phyloP scores from a whole-genome alignment of 345 rosid species.

The Crucihimalaya himalaica region DNA sequence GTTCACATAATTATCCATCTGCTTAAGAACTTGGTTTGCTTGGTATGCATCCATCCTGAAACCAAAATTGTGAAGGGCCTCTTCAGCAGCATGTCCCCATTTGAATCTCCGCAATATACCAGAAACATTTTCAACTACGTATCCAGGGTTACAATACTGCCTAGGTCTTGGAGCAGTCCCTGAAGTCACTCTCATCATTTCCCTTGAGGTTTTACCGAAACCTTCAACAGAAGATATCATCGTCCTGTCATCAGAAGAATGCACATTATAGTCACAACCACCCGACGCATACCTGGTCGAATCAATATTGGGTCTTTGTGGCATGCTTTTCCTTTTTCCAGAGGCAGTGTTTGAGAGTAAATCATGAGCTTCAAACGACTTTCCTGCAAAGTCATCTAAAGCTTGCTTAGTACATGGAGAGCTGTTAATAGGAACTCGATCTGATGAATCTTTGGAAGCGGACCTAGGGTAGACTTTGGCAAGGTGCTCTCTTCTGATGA shows the following conservation, averaged over 20 bases:
- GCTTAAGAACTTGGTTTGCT: conserved; percentile 93
- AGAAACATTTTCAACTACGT: conserved; percentile 61
- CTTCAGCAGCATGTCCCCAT: conserved; percentile 86
- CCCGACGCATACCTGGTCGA: conserved; percentile 39
- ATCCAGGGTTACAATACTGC: conserved; percentile 44
- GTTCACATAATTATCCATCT: conserved; percentile 69
- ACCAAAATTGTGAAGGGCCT: conserved; percentile 62
- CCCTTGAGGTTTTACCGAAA: conserved; percentile 42
- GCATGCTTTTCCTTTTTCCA: conserved; percentile 55
- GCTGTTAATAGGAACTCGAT: conserved; percentile 37
- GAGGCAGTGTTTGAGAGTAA: background rate
- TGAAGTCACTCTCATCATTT: conserved; percentile 47
- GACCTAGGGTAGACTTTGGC: conserved; percentile 53
- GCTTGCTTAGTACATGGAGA: conserved; percentile 43
- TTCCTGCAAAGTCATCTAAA: conserved; percentile 42
- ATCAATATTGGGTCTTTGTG: conserved; percentile 46
- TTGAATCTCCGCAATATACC: conserved; percentile 53
- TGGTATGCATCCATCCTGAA: conserved; percentile 75
- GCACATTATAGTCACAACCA: conserved; percentile 43
- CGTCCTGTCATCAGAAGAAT: conserved; percentile 45
- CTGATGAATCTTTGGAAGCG: conserved; percentile 42
- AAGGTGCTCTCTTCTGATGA: conserved; percentile 53
- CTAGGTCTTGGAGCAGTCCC: conserved; percentile 46
- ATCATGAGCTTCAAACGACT: conserved; percentile 28
- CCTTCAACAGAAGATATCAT: conserved; percentile 29